Percentiles rank a stretch among this genome's conserved stretches.
These are phyloP conservation scores for Aspergillus puulaauensis DNA, from an alignment of 2,329 filamentous ascomycete species.

Conservation along the genomic window DNA sequence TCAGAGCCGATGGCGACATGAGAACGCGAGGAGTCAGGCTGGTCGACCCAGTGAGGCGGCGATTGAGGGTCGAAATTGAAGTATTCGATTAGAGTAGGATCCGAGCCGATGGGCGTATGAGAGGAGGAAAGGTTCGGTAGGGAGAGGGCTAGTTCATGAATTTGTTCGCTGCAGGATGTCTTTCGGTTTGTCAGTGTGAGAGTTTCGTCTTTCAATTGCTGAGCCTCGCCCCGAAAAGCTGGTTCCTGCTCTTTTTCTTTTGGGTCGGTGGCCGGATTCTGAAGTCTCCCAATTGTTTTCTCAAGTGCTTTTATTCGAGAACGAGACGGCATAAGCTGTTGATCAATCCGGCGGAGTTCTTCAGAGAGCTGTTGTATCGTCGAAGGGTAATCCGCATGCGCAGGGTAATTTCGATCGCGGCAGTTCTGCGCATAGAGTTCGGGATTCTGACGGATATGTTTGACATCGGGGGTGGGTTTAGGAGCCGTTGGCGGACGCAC, in stretches of 20 bases:
- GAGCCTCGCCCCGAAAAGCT: conserved; percentile 37
- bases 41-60: conserved; percentile 32
- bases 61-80: conserved; percentile 69
- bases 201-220: conserved; percentile 38
- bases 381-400: conserved; percentile 52
- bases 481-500: conserved; percentile 66
- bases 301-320: conserved; percentile 46
- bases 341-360: conserved; percentile 39
- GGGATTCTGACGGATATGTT: conserved; percentile 84
- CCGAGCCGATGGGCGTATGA: conserved; percentile 69
- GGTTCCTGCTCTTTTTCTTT: conserved; percentile 16
- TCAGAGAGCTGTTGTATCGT: conserved; percentile 49
- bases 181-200: conserved; percentile 32
- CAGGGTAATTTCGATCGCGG: conserved; percentile 76
- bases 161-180: conserved; percentile 53
- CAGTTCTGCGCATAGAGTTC: conserved; percentile 81
- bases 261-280: conserved; percentile 21
- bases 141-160: conserved; percentile 71
- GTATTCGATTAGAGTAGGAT: conserved; percentile 67
- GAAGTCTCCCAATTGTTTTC: conserved; percentile 38
- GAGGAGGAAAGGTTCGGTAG: conserved; percentile 84
- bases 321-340: conserved; percentile 40
- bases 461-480: conserved; percentile 77
- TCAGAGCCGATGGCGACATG: conserved; percentile 84
- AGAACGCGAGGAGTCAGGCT: conserved; percentile 50